Base-by-base conservation (phyloP, 2,329 filamentous ascomycete genomes). In the Catunica adiposa region DNA sequence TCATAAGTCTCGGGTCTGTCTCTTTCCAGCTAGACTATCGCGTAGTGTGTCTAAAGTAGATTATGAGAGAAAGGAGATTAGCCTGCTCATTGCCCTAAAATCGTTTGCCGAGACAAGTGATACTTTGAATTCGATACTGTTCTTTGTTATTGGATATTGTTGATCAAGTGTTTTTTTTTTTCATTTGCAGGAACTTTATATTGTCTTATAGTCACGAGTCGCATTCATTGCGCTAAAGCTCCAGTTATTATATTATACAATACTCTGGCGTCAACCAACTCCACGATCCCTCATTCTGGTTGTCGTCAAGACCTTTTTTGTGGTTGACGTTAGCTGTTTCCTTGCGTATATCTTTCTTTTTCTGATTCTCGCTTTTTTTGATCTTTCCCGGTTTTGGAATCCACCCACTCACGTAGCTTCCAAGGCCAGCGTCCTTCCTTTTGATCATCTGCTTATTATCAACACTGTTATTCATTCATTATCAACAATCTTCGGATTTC, bases 351-450 rank as follows among this genome's bases (percentile, higher is more conserved):
- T 34, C 52, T n/a, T n/a, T n/a, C 26, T 20, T 26, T n/a, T n/a
- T 54, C n/a, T 57, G 26, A n/a, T 40, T 48, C 34, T 54, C 38
- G 48, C 20, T 54, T 50, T 44, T 29, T 47, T 26, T n/a, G 9
- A 22, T 29, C 34, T 17, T n/a, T 44, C n/a, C 11, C 8, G 7
- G 11, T 44, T 44, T n/a, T 44, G 15, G 20, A 4, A 17, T 17
- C 11, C 11, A 34, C 40, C 40, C 6, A n/a, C 11, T 44, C 20
- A n/a, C 7, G 20, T 22, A 44, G 20, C 40, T 44, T 44, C 40
- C 40, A 22, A 17, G 8, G 2, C 17, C 3, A n/a, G 11, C 5
- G 15, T 44, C 40, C n/a, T 44, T 44, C 40, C 7, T 44, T n/a
- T 15, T 44, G 3, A n/a, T 20, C n/a, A n/a, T 44, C 15, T 22